phyloP scores from a whole-genome alignment of 805 yeast species.

The Candida vaughaniae region DNA sequence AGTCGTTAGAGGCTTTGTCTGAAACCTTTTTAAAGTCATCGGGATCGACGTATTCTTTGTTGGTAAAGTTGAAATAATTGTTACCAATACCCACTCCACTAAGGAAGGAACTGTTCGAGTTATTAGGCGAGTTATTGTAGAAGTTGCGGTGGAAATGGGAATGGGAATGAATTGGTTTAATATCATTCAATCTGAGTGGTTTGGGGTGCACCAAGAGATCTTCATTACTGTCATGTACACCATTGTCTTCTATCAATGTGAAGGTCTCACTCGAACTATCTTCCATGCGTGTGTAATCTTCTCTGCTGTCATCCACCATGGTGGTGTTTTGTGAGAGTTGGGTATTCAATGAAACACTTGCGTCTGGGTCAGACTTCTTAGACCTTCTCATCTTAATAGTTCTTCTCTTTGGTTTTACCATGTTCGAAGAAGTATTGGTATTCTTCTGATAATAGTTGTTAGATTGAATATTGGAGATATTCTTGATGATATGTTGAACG shows the following conservation, averaged over 20 bases:
- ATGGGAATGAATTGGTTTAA: slow-evolving; percentile 18
- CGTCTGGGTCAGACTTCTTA: slow-evolving; percentile 4
- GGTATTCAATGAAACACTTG: neutral
- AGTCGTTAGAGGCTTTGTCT: slow-evolving; percentile 1
- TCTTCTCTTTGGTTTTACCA: slow-evolving; percentile 43
- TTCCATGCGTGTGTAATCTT: slow-evolving; percentile 2
- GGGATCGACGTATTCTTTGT: slow-evolving; percentile 17
- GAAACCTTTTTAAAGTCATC: slow-evolving; percentile 6
- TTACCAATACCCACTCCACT: slow-evolving; percentile 42
- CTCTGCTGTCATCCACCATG: neutral
- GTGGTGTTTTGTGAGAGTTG: neutral
- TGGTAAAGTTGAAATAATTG: slow-evolving; percentile 36
- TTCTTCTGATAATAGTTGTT: slow-evolving; percentile 37
- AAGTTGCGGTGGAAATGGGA: slow-evolving; percentile 18
- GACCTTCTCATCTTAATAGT: slow-evolving; percentile 30
- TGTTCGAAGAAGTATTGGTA: slow-evolving; percentile 15
- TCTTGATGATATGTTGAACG: slow-evolving; percentile 36
- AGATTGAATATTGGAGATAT: slow-evolving; percentile 47
- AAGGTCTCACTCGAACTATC: slow-evolving; percentile 3
- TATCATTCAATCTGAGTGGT: slow-evolving; percentile 12
- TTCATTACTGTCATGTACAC: too few relatives aligned
- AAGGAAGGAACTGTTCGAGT: slow-evolving; percentile 16
- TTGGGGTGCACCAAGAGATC: slow-evolving; percentile 12
- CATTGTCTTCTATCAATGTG: slow-evolving; percentile 12
- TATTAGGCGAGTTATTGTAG: slow-evolving; percentile 14